Evolutionary conservation across 805 yeast species (phyloP).

Genomic region (Wickerhamiella dianesei): DNA sequence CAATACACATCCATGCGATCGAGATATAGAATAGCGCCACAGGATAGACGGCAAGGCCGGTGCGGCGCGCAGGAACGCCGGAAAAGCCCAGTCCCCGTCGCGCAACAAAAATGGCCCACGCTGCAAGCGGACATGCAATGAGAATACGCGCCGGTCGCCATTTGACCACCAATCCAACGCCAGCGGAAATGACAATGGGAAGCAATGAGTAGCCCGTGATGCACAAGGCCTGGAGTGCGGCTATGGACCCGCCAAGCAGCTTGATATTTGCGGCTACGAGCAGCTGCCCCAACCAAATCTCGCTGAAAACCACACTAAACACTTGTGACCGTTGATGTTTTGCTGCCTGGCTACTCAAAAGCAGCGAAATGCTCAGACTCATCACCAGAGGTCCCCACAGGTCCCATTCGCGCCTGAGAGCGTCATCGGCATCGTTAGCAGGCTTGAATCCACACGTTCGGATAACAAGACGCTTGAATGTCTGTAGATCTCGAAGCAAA

Average conservation of each 20-base stretch:
- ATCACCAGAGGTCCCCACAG: slow-evolving; percentile 59
- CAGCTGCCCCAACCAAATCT: slow-evolving; percentile 50
- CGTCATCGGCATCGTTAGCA: slow-evolving; percentile 10
- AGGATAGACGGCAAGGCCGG: slow-evolving; percentile 51
- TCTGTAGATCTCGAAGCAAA: slow-evolving; percentile 33
- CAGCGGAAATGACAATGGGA: slow-evolving; percentile 45
- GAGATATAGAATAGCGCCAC: slow-evolving; percentile 49
- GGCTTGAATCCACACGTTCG: slow-evolving; percentile 32
- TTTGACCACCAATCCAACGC: slow-evolving; percentile 35
- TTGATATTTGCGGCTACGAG: slow-evolving; percentile 53
- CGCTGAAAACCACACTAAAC: slow-evolving; percentile 49
- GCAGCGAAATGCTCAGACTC: slow-evolving; percentile 41
- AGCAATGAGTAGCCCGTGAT: slow-evolving; percentile 59
- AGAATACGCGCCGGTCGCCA: slow-evolving; percentile 38
- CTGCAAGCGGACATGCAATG: slow-evolving; percentile 33
- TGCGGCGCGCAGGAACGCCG: slow-evolving; percentile 51
- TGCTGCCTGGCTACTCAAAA: slow-evolving; percentile 33
- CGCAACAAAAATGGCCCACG: slow-evolving; percentile 56
- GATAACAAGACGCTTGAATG: slow-evolving; percentile 32
- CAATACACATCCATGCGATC: slow-evolving; percentile 53
- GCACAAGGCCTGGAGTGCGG: slow-evolving; percentile 54
- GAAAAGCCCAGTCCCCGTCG: slow-evolving; percentile 44
- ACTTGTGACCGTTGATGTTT: slow-evolving; percentile 36
- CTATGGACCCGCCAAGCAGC: slow-evolving; percentile 45
- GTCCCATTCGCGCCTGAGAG: slow-evolving; percentile 23